A percentile compares a stretch with the other conserved stretches of the same genome.
Evolutionary conservation across 2,329 filamentous ascomycete genomes (phyloP).

Genomic region (Mariannaea elegans): DNA sequence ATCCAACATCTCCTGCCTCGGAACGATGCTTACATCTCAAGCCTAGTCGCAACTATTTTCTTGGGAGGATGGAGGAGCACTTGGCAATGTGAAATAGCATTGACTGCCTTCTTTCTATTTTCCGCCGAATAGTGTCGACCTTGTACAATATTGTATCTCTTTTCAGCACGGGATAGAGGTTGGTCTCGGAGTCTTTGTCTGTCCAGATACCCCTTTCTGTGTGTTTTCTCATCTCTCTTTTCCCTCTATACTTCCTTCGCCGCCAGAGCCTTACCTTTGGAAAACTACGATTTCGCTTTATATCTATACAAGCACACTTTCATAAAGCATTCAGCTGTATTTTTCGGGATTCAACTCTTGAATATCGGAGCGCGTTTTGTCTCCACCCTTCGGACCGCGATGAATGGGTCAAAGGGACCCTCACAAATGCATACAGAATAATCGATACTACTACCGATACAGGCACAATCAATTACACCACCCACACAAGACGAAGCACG

Average conservation of each 20-base stretch:
- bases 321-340: not conserved
- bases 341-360: not conserved
- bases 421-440: slow-evolving; percentile 1
- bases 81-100: not conserved
- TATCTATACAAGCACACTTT: not conserved
- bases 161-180: slow-evolving; percentile 13
- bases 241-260: not conserved
- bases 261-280: not conserved
- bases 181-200: slow-evolving; percentile 3
- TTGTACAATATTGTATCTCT: slow-evolving; percentile 17
- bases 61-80: slow-evolving; percentile 7
- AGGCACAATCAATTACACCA: not conserved
- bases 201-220: not conserved
- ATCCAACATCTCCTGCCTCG: not conserved
- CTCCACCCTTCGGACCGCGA: not conserved
- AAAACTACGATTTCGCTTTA: not conserved
- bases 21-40: slow-evolving; percentile 2
- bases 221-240: not conserved
- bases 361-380: not conserved
- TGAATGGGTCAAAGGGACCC: not conserved
- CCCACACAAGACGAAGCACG: not conserved
- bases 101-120: not conserved
- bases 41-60: not conserved
- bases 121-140: not conserved
- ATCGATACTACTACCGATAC: not conserved